Evolutionary conservation across 176 grass and related monocot genomes (phyloP).

Genomic region (Eragrostis nindensis): DNA sequence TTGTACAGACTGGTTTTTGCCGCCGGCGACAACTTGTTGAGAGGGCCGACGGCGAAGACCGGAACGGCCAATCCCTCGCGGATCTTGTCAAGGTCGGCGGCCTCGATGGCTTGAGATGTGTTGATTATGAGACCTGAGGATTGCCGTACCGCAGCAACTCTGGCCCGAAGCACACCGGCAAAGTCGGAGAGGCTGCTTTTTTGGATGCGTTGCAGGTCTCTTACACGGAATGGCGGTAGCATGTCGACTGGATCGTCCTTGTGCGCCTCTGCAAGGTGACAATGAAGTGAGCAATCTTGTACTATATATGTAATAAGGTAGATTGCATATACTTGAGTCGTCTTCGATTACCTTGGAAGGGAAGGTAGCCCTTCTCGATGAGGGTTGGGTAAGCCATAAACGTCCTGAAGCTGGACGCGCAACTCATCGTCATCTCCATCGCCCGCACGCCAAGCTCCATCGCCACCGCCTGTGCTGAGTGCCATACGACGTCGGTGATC

Average conservation of each 20-base stretch:
- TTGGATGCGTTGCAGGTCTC: not conserved
- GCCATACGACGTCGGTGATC: not conserved
- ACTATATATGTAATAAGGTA: not conserved
- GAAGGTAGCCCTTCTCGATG: not conserved
- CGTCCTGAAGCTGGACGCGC: conserved; percentile 2
- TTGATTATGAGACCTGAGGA: conserved; percentile 21
- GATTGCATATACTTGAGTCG: no score
- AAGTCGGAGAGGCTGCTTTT: not conserved
- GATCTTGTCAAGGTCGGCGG: no score
- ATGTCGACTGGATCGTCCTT: no score
- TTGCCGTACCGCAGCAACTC: not conserved
- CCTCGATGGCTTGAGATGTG: not conserved
- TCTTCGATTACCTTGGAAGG: not conserved
- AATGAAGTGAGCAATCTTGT: not conserved
- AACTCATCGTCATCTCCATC: not conserved
- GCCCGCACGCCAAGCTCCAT: conserved; percentile 21
- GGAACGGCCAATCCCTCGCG: no score
- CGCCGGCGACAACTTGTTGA: no score
- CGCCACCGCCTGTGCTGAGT: not conserved
- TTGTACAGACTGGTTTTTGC: no score
- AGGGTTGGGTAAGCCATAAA: not conserved
- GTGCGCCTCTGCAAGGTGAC: no score
- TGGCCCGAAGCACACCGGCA: not conserved
- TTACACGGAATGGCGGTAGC: no score
- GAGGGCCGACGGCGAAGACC: no score